A percentile compares a stretch with the other conserved stretches of the same genome.
phyloP scores from a whole-genome alignment of 176 grass and related monocot genomes.

The Oryza coarctata region DNA sequence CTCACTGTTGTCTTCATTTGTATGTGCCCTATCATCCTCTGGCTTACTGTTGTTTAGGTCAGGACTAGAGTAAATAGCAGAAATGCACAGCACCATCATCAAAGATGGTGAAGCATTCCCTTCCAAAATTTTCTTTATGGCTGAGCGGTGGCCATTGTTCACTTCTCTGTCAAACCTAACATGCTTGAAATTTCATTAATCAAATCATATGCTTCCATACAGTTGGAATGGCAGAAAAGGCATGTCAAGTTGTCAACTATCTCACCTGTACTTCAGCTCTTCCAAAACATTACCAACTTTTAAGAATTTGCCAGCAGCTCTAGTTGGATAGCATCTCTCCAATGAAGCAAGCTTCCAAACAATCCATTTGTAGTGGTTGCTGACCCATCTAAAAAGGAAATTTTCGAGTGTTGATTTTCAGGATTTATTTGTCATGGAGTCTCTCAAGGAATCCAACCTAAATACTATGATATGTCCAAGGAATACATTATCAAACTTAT shows the following conservation, averaged over 20 bases:
- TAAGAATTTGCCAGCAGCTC: slow-evolving; percentile 72
- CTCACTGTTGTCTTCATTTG: slow-evolving; percentile 20
- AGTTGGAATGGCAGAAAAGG: slow-evolving; percentile 28
- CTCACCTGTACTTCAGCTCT: slow-evolving; percentile 88
- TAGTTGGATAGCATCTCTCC: slow-evolving; percentile 70
- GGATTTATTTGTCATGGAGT: slow-evolving; percentile 10
- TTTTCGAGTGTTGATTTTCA: slow-evolving; percentile 30
- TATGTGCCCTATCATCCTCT: slow-evolving; percentile 35
- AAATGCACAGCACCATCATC: slow-evolving; percentile 94
- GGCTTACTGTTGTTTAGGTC: slow-evolving; percentile 40
- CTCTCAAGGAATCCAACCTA: neutral
- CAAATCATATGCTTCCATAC: slow-evolving; percentile 28
- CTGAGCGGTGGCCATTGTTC: slow-evolving; percentile 80
- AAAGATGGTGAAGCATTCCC: slow-evolving; percentile 86
- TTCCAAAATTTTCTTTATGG: slow-evolving; percentile 87
- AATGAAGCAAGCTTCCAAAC: slow-evolving; percentile 87
- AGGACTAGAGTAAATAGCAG: slow-evolving; percentile 62
- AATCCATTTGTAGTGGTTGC: slow-evolving; percentile 88
- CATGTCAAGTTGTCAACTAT: slow-evolving; percentile 4
- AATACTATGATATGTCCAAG: neutral
- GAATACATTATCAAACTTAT: neutral
- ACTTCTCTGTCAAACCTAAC: slow-evolving; percentile 91
- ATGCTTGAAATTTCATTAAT: slow-evolving; percentile 31
- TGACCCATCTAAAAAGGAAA: slow-evolving; percentile 74
- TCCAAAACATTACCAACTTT: slow-evolving; percentile 82